Evolutionary conservation across 495 filamentous ascomycete genomes (phyloP), one percentile per base, ranked within the genome.

Genomic region (Neohortaea acidophila): DNA sequence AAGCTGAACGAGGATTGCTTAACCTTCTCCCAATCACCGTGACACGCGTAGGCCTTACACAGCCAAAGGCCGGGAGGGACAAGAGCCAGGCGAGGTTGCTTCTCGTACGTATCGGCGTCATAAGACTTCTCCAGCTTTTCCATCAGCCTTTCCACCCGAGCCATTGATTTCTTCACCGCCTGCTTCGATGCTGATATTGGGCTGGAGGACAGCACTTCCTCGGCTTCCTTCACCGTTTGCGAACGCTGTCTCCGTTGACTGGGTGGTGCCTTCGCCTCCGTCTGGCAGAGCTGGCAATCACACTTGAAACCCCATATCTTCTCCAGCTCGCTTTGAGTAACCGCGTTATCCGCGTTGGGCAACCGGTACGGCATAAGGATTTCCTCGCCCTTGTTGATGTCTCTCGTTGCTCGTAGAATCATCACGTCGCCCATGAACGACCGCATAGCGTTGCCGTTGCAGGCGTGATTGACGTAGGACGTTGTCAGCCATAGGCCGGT

Each of bases 341-440:
- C n/a, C 8, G 7, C 15, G 21, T 37, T 22, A 9, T 37, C 14
- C 20, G 19, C 11, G 6, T n/a, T 13, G 37, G 12, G 25, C 10
- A n/a, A 6, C 6, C 14, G 7, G 27, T 39, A 39, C 11, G 37
- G 26, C 22, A 39, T 11, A 15, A 59, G 65, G 17, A 78, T 31
- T 45, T 77, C 73, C 11, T 67, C 66, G 37, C 65, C 57, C 0
- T 57, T 35, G 3, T 52, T 49, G 7, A 79, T 54, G 45, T 66
- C 51, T 15, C 45, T 41, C 7, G 55, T 49, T 0, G 73, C 70
- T n/a, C 70, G 68, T 17, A 72, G 43, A 33, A 75, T 56, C 56
- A 67, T 64, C 59, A 79, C 63, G 47, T 77, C 73, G 29, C 72
- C 69, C 41, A 75, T 68, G 51, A 72, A 75, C 15, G 63, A 49